A percentile compares a stretch with the other conserved stretches of the same genome.
phyloP scores from a whole-genome alignment of 768 basidiomycete species.

The Pluteus cervinus region DNA sequence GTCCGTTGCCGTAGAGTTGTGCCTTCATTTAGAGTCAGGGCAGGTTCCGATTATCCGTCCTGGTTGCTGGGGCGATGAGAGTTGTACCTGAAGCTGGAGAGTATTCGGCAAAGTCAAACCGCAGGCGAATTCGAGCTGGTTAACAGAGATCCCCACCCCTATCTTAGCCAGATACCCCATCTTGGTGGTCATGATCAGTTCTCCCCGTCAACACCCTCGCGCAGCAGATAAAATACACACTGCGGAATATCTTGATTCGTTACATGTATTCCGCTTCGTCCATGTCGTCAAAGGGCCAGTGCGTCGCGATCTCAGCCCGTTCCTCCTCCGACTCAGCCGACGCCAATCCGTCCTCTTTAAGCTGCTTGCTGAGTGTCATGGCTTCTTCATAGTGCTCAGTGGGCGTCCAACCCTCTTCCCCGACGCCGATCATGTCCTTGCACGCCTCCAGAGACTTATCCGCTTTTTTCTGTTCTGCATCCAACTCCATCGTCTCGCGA shows the following conservation, averaged over 20 bases:
- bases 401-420: conserved; percentile 37
- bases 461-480: conserved; percentile 20
- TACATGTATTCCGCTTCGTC: conserved; percentile 42
- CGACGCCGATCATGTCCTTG: conserved; percentile 24
- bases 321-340: conserved; percentile 24
- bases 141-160: too few relatives aligned
- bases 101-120: too few relatives aligned
- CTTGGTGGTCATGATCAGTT: too few relatives aligned
- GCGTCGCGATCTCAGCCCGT: conserved; percentile 27
- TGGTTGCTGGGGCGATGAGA: too few relatives aligned
- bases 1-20: too few relatives aligned
- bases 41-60: too few relatives aligned
- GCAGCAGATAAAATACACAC: conserved; percentile 6
- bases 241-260: conserved; percentile 10
- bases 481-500: conserved; percentile 32
- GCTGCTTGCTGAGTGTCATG: conserved; percentile 22
- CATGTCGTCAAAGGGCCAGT: conserved; percentile 47
- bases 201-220: too few relatives aligned
- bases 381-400: conserved; percentile 33
- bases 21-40: too few relatives aligned
- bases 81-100: too few relatives aligned
- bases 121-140: too few relatives aligned
- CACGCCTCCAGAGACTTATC: conserved; percentile 23
- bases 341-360: conserved; percentile 29
- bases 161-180: too few relatives aligned